Conservation (phyloP, 2,329 filamentous ascomycete species). For the Rhinocladiella mackenziei region DNA sequence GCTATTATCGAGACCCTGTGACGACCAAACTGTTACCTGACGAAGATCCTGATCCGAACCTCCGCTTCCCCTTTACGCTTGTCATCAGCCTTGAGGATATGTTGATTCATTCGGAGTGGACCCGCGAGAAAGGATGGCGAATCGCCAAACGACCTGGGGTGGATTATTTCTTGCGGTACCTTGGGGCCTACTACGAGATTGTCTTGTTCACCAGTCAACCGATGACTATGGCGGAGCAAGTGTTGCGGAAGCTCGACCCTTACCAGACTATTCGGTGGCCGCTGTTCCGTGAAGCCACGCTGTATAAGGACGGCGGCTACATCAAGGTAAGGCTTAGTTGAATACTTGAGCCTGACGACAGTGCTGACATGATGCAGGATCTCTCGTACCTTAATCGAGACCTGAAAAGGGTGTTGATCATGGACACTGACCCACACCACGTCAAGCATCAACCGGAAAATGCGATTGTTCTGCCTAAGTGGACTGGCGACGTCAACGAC, state of each 20-base stretch:
- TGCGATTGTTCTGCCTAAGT: slow-evolving; percentile 84
- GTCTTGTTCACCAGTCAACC: slow-evolving; percentile 92
- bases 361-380: slow-evolving; percentile 56
- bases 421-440: slow-evolving; percentile 80
- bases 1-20: slow-evolving; percentile 93
- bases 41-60: slow-evolving; percentile 62
- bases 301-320: slow-evolving; percentile 92
- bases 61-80: slow-evolving; percentile 84
- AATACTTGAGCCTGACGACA: not conserved
- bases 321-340: slow-evolving; percentile 67
- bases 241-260: slow-evolving; percentile 90
- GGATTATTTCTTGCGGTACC: slow-evolving; percentile 95
- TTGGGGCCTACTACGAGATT: slow-evolving; percentile 96
- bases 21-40: slow-evolving; percentile 85
- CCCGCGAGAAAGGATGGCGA: slow-evolving; percentile 88
- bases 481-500: slow-evolving; percentile 79
- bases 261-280: slow-evolving; percentile 95
- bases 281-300: slow-evolving; percentile 91
- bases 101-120: slow-evolving; percentile 92
- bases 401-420: slow-evolving; percentile 87
- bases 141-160: slow-evolving; percentile 90
- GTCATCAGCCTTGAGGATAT: slow-evolving; percentile 91
- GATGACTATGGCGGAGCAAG: slow-evolving; percentile 75
- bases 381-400: slow-evolving; percentile 97
- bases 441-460: slow-evolving; percentile 93